Evolutionary conservation across 1,284 basidiomycete species (phyloP).

Genomic region (Trametes versicolor): DNA sequence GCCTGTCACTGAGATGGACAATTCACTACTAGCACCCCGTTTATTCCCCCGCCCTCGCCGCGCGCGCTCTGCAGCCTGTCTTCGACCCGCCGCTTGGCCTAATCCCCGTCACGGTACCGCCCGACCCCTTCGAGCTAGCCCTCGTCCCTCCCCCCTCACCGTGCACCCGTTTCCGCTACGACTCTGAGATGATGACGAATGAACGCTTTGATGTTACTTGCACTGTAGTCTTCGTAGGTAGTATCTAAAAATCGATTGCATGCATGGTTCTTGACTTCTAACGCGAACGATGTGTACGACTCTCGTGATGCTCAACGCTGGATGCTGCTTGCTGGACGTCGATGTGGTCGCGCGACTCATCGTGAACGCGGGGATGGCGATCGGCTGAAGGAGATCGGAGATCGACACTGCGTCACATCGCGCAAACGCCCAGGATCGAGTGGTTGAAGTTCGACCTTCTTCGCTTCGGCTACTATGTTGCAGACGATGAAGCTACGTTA

Average conservation of each 20-base stretch:
- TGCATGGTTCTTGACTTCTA: background rate
- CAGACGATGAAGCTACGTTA: too few relatives aligned
- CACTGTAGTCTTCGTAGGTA: slow-evolving; percentile 11
- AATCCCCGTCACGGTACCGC: background rate
- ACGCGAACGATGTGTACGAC: too few relatives aligned
- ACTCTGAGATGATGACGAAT: slow-evolving; percentile 7
- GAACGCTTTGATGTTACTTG: slow-evolving; percentile 16
- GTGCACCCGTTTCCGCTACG: background rate
- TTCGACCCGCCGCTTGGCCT: background rate
- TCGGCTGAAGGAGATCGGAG: too few relatives aligned
- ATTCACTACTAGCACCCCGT: slow-evolving; percentile 24
- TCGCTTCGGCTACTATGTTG: too few relatives aligned
- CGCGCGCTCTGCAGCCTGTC: background rate
- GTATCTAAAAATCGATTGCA: background rate
- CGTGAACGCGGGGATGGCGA: too few relatives aligned
- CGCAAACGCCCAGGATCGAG: too few relatives aligned
- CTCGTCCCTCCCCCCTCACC: background rate
- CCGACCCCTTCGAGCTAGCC: background rate
- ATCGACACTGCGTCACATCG: too few relatives aligned
- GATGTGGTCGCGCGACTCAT: too few relatives aligned
- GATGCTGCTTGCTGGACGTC: too few relatives aligned
- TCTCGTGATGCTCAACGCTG: too few relatives aligned
- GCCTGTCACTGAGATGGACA: slow-evolving; percentile 33
- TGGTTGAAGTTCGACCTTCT: too few relatives aligned
- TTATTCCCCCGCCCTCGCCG: background rate